phyloP scores from a whole-genome alignment of 2,329 filamentous ascomycete species.

The Xylariaceae sp. region DNA sequence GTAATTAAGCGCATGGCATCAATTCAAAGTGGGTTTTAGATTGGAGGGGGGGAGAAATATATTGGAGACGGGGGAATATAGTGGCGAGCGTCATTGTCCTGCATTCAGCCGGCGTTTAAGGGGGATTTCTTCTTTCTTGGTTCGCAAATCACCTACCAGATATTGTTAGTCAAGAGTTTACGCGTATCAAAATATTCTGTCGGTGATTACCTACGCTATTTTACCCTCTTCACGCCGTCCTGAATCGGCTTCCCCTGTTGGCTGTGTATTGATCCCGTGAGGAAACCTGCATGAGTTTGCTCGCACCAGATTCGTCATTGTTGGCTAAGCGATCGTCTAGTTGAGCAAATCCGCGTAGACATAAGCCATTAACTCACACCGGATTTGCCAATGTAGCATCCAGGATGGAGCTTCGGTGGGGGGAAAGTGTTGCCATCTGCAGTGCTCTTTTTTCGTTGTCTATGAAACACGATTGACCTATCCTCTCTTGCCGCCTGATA shows the following conservation, averaged over 20 bases:
- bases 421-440: background rate
- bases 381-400: background rate
- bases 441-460: background rate
- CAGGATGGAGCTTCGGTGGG: background rate
- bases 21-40: background rate
- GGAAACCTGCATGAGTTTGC: too few species aligned
- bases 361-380: background rate
- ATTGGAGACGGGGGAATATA: background rate
- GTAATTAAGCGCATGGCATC: constrained; percentile 24
- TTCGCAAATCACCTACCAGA: background rate
- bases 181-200: background rate
- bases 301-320: background rate
- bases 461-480: background rate
- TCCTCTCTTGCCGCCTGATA: background rate
- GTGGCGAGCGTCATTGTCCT: constrained; percentile 3
- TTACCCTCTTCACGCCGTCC: background rate
- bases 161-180: too few species aligned
- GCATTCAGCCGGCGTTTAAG: constrained; percentile 22
- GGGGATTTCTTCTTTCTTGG: background rate
- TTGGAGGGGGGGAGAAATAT: too few species aligned
- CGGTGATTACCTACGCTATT: background rate
- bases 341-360: background rate
- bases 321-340: background rate
- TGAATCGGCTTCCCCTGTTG: background rate
- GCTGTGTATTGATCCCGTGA: too few species aligned